Evolutionary conservation across 768 basidiomycete species (phyloP), one percentile per base, ranked within the genome.

Genomic region (Serendipita vermifera): DNA sequence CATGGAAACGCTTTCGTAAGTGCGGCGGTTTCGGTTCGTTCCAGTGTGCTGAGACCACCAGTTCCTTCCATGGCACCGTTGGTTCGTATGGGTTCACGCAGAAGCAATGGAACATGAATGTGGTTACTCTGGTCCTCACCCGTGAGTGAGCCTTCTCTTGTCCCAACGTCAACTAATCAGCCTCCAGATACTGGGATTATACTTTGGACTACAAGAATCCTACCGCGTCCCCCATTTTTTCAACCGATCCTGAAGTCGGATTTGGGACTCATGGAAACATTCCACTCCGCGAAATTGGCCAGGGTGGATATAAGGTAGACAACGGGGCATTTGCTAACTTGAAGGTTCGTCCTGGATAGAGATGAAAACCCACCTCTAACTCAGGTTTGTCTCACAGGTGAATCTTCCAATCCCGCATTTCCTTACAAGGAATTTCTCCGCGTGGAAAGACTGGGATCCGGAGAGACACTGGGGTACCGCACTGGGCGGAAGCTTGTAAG

Each of bases 261-360:
- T 51, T 51, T 29, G 46, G 46, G 20, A 22, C 46, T n/a, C 46
- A 51, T 31, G 46, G 46, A 51, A 51, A 20, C 9, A 29, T 51
- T 11, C 20, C 46, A 5, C 7, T 22, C 46, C 22, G 7, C 22
- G 46, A 20, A 15, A 51, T 51, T 15, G 46, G 46, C 20, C 22
- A 20, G 17, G 31, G 22, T 7, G 46, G 46, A 51, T 51, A 2
- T 29, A 51, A 51, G 27, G 46, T 51, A 9, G 46, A 51, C 46
- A 51, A 51, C n/a, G 46, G 46, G 9, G 46, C 46, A 20, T 51
- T 51, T 51, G 46, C 46, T n/a, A 51, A 51, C 46, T 31, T 51
- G 20, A 51, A 51, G 22, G 46, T 51, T 4, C 29, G 46, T 29
- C 11, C 15, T 9, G 9, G 31, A 5, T 29, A n/a, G 9, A 20